Percentiles rank a stretch among this genome's conserved stretches.
These are phyloP conservation scores for Knoxia roxburghii DNA, from an alignment of 257 asterid genomes.

Conservation along the genomic window DNA sequence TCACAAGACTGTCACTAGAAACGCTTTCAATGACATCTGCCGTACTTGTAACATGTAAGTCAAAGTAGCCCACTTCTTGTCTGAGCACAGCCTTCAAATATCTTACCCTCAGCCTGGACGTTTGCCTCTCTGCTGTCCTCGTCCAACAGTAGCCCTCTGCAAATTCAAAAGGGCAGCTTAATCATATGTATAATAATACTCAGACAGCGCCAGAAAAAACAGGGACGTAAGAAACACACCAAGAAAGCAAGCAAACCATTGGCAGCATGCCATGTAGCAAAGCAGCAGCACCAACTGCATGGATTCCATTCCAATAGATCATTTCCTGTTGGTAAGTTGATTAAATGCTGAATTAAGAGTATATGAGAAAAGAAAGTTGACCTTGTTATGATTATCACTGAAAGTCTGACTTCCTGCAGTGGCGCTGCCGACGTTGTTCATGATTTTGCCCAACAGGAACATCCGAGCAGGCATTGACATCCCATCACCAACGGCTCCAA, in stretches of 20 bases:
- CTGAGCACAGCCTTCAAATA: constrained; percentile 84
- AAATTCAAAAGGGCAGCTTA: background rate
- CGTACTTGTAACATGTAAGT: constrained; percentile 74
- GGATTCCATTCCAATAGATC: constrained; percentile 13
- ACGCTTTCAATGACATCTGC: constrained; percentile 78
- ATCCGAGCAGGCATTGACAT: constrained; percentile 60
- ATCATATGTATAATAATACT: background rate
- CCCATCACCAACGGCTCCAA: constrained; percentile 73
- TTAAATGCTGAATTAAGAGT: no score
- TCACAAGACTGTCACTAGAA: constrained; percentile 71
- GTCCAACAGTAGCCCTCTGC: constrained; percentile 97
- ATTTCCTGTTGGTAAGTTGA: no score
- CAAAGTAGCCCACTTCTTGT: constrained; percentile 94
- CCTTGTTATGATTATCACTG: constrained; percentile 59
- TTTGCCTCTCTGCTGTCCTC: constrained; percentile 92
- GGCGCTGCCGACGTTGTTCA: constrained; percentile 58
- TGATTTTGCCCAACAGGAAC: constrained; percentile 49
- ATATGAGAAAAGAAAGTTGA: no score
- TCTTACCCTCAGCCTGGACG: constrained; percentile 56
- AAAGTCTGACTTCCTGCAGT: constrained; percentile 26
- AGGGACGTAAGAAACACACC: constrained; percentile 33
- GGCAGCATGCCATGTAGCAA: constrained; percentile 70
- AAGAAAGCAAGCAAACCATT: constrained; percentile 71
- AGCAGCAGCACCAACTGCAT: constrained; percentile 73
- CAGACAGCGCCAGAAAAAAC: background rate